phyloP scores from a whole-genome alignment of 2,329 filamentous ascomycete genomes.

The Phyllosticta citriasiana region DNA sequence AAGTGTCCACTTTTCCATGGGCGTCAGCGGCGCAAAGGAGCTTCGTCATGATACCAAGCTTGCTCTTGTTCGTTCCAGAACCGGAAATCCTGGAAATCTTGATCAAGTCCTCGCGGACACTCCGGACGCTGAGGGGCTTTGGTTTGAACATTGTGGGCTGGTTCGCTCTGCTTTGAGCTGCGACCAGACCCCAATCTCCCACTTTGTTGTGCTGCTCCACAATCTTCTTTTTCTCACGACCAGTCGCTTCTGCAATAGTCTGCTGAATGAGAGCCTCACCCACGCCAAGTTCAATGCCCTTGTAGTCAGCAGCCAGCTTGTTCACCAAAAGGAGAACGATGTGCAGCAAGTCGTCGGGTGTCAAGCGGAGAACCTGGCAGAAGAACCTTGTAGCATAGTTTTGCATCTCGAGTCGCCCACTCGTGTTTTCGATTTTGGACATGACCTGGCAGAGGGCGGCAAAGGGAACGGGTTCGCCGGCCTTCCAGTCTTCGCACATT shows the following conservation, averaged over 20 bases:
- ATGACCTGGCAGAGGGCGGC: conserved; percentile 91
- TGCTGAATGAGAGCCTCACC: conserved; percentile 99
- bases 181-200: conserved; percentile 87
- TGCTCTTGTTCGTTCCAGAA: conserved; percentile 77
- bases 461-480: conserved; percentile 82
- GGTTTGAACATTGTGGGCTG: conserved; percentile 99
- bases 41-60: conserved; percentile 94
- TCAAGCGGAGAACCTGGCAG: conserved; percentile 85
- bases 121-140: conserved; percentile 75
- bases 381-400: conserved; percentile 86
- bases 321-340: conserved; percentile 95
- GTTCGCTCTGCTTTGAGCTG: conserved; percentile 87
- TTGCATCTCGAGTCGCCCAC: conserved; percentile 78
- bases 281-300: conserved; percentile 94
- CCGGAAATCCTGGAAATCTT: conserved; percentile 79
- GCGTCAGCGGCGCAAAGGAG: conserved; percentile 83
- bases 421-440: conserved; percentile 88
- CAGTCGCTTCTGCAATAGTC: conserved; percentile 88
- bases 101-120: conserved; percentile 81
- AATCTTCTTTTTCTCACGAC: conserved; percentile 77
- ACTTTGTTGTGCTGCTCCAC: conserved; percentile 95
- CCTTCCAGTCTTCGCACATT: conserved; percentile 60
- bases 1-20: conserved; percentile 73
- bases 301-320: conserved; percentile 92
- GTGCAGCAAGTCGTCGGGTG: conserved; percentile 75